Conservation (phyloP, 2,329 filamentous ascomycete species). For the Cytospora piceae region DNA sequence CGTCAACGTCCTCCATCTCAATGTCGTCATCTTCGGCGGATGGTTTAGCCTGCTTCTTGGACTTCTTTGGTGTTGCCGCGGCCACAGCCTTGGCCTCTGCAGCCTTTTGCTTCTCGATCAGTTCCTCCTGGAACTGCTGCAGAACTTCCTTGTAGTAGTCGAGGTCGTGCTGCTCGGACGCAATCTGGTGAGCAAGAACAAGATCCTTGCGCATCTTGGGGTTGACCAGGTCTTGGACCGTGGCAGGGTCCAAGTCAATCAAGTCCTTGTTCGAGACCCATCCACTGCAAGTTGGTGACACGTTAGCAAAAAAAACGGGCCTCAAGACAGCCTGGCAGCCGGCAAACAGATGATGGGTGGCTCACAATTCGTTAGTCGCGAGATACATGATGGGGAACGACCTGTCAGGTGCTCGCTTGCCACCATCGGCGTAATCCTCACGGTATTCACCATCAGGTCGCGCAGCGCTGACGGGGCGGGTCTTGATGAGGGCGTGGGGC, state of each 20-base stretch:
- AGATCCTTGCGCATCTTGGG: constrained; percentile 83
- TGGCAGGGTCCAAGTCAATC: constrained; percentile 73
- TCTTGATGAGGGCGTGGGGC: constrained; percentile 73
- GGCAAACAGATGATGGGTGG: constrained; percentile 34
- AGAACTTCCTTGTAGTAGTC: constrained; percentile 84
- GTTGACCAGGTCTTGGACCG: constrained; percentile 68
- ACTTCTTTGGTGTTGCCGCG: constrained; percentile 45
- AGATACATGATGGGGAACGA: constrained; percentile 96
- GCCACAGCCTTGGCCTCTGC: constrained; percentile 48
- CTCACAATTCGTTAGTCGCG: constrained; percentile 95
- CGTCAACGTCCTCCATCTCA: constrained; percentile 54
- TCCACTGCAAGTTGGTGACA: constrained; percentile 59
- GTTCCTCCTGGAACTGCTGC: constrained; percentile 68
- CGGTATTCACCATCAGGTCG: constrained; percentile 84
- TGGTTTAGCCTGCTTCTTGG: constrained; percentile 51
- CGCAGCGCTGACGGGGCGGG: constrained; percentile 81
- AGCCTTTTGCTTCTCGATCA: constrained; percentile 62
- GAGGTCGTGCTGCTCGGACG: constrained; percentile 76
- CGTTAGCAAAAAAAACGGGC: constrained; percentile 16
- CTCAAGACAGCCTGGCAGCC: constrained; percentile 13
- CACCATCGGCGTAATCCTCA: constrained; percentile 84
- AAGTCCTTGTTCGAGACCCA: constrained; percentile 90
- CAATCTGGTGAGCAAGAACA: constrained; percentile 77
- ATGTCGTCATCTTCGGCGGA: constrained; percentile 26
- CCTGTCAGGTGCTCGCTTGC: constrained; percentile 81